phyloP scores from a whole-genome alignment of 2,329 filamentous ascomycete species.

The Fusarium camptoceras region DNA sequence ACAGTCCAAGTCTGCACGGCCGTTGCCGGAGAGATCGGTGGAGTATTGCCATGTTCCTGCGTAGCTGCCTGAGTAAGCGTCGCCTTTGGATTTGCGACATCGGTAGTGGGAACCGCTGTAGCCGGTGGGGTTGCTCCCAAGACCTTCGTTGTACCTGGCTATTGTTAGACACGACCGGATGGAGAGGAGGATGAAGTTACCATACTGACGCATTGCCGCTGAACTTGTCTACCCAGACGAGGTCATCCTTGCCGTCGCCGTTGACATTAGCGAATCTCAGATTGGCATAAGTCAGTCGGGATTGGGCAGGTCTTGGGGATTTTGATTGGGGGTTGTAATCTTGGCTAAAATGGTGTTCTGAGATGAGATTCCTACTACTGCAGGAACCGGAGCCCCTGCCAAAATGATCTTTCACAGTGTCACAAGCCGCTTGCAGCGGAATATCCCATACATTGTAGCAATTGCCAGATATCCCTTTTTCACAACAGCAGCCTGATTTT shows the following conservation, averaged over 20 bases:
- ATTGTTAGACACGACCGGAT: too few relatives aligned
- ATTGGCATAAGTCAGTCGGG: background rate
- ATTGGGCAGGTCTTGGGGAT: too few relatives aligned
- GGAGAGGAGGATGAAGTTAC: too few relatives aligned
- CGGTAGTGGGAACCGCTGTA: background rate
- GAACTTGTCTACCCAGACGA: constrained; percentile 1
- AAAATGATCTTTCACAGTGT: too few relatives aligned
- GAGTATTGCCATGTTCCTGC: constrained; percentile 8
- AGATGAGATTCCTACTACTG: too few relatives aligned
- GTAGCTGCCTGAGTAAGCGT: background rate
- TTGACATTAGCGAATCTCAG: background rate
- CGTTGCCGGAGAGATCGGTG: constrained; percentile 4
- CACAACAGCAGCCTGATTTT: too few relatives aligned
- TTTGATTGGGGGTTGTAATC: too few relatives aligned
- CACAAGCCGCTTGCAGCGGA: too few relatives aligned
- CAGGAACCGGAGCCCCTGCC: too few relatives aligned
- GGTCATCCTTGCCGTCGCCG: background rate
- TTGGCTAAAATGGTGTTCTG: too few relatives aligned
- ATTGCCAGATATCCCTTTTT: too few relatives aligned
- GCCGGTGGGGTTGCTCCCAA: background rate
- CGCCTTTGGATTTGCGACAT: background rate
- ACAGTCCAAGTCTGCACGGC: constrained; percentile 3
- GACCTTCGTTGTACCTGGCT: background rate
- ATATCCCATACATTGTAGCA: too few relatives aligned
- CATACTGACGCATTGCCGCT: background rate